A percentile compares a stretch with the other conserved stretches of the same genome.
phyloP scores from a whole-genome alignment of 768 basidiomycete species.

The Leccinum ochraceum region DNA sequence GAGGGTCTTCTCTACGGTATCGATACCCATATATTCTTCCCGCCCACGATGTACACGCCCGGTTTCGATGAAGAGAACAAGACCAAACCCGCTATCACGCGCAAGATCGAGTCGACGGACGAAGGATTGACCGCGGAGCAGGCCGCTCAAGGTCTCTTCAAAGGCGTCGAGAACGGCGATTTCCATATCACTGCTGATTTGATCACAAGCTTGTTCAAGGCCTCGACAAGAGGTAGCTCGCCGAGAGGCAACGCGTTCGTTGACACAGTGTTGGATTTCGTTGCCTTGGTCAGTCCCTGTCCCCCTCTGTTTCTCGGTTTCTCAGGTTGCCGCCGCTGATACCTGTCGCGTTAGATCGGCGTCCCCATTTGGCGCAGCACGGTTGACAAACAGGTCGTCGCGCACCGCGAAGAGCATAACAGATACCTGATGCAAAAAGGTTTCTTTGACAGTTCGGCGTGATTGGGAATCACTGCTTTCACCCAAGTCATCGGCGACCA shows the following conservation, averaged over 20 bases:
- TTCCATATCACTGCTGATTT: constrained; percentile 78
- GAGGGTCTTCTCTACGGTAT: constrained; percentile 81
- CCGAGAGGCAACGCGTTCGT: constrained; percentile 60
- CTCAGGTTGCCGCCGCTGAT: background rate
- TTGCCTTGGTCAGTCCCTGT: constrained; percentile 44
- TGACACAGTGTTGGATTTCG: constrained; percentile 46
- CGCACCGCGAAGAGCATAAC: constrained; percentile 48
- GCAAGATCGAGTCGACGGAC: constrained; percentile 76
- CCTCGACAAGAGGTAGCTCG: constrained; percentile 59
- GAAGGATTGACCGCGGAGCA: constrained; percentile 61
- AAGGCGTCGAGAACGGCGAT: constrained; percentile 70
- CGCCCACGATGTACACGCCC: constrained; percentile 76
- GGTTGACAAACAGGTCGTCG: constrained; percentile 48
- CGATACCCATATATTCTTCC: constrained; percentile 79
- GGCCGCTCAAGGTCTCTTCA: constrained; percentile 58
- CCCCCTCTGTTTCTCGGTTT: background rate
- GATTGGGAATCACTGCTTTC: background rate
- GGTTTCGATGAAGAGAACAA: constrained; percentile 77
- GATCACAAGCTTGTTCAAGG: constrained; percentile 64
- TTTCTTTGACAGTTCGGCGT: constrained; percentile 37
- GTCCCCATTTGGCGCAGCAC: constrained; percentile 52
- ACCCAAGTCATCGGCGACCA: background rate
- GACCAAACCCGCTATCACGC: constrained; percentile 73
- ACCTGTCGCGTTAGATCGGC: constrained; percentile 39
- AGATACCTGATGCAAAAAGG: constrained; percentile 45